Evolutionary conservation across 177 flowering plant species (phyloP).

Genomic region (Vitis hybrid): DNA sequence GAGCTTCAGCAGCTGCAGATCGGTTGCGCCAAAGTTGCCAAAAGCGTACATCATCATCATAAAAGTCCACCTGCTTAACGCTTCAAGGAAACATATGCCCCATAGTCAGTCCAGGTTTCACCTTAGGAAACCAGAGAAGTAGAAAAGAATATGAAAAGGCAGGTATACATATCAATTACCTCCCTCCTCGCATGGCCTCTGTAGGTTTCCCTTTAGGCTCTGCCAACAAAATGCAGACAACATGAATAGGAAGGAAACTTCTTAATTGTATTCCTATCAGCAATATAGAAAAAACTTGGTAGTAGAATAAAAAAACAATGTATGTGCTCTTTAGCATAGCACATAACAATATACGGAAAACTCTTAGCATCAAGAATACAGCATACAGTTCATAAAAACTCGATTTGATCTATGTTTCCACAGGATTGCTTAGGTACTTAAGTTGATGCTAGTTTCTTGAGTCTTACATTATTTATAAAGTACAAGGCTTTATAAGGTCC

Average conservation of each 20-base stretch:
- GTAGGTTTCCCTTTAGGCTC: slow-evolving; percentile 87
- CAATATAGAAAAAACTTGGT: neutral
- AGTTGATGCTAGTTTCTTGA: too few relatives aligned
- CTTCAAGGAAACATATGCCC: slow-evolving; percentile 34
- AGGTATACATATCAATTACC: slow-evolving; percentile 41
- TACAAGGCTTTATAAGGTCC: too few relatives aligned
- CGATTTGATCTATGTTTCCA: too few relatives aligned
- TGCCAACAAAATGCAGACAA: slow-evolving; percentile 23
- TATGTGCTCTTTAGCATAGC: too few relatives aligned
- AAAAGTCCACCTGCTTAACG: slow-evolving; percentile 96
- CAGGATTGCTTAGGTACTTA: too few relatives aligned
- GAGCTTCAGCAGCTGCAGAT: slow-evolving; percentile 94
- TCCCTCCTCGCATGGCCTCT: slow-evolving; percentile 97
- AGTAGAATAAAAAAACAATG: too few relatives aligned
- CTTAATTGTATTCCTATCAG: neutral
- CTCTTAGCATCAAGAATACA: too few relatives aligned
- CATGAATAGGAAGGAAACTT: neutral
- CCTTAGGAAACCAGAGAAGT: neutral
- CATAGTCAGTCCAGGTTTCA: slow-evolving; percentile 11
- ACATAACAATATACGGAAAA: too few relatives aligned
- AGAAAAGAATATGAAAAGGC: neutral
- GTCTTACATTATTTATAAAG: too few relatives aligned
- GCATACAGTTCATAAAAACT: too few relatives aligned
- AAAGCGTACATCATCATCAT: slow-evolving; percentile 92
- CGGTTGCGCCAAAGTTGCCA: slow-evolving; percentile 97